phyloP scores from a whole-genome alignment of 2,329 filamentous ascomycete species.

The Chaetomiaceae sp. region DNA sequence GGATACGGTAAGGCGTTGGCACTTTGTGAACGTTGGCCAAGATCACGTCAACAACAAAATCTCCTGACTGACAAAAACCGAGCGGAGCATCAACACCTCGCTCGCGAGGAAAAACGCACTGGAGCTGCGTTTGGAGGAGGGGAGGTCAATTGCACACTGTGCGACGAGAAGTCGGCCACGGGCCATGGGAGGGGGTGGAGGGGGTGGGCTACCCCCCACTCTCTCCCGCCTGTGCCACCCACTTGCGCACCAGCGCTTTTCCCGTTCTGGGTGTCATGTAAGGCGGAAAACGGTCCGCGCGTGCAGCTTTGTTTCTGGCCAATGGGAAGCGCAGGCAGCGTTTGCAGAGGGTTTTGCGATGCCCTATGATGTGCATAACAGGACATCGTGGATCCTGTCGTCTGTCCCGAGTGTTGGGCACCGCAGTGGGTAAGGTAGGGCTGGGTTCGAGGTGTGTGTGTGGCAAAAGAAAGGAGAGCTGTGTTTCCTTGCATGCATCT shows the following conservation, averaged over 20 bases:
- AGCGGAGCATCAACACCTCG: too few species aligned
- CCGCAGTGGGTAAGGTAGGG: neutral
- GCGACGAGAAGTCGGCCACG: too few species aligned
- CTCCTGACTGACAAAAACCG: too few species aligned
- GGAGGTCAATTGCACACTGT: too few species aligned
- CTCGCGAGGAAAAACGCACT: too few species aligned
- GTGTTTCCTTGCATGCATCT: too few species aligned
- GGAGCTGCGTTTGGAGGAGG: too few species aligned
- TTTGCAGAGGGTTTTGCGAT: conserved; percentile 15
- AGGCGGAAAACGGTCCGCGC: conserved; percentile 37
- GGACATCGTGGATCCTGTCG: conserved; percentile 12
- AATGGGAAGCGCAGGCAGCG: conserved; percentile 24
- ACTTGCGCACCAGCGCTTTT: conserved; percentile 16
- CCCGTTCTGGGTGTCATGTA: conserved; percentile 28
- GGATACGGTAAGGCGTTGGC: too few species aligned
- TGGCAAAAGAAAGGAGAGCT: neutral
- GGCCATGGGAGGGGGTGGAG: too few species aligned
- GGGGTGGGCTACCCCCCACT: conserved; percentile 8
- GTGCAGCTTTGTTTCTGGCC: conserved; percentile 28
- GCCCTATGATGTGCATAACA: conserved; percentile 27
- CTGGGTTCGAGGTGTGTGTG: conserved; percentile 10
- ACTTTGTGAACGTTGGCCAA: too few species aligned
- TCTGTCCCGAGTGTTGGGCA: conserved; percentile 17
- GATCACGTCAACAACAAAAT: too few species aligned
- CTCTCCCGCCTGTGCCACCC: conserved; percentile 17